Percentiles rank a stretch among this genome's conserved stretches.
These are phyloP conservation scores for Hamamelis virginiana DNA, from an alignment of 164 flowering plant genomes.

Conservation along the genomic window DNA sequence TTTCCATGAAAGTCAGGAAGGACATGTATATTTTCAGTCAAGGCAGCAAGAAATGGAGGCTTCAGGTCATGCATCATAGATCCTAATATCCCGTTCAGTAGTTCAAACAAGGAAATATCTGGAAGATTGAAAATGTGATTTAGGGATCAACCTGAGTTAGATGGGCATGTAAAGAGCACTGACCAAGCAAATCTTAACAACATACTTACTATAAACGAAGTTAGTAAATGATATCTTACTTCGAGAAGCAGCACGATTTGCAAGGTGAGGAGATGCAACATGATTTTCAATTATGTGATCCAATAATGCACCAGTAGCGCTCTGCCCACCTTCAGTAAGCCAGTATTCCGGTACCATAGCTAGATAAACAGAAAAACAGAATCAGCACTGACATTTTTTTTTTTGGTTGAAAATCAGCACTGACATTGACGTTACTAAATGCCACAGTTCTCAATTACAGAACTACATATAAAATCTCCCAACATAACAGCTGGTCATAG, in stretches of 20 bases:
- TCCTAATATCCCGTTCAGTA: slow-evolving; percentile 71
- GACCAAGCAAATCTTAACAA: background rate
- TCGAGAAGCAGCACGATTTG: slow-evolving; percentile 86
- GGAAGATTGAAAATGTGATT: slow-evolving; percentile 19
- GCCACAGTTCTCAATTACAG: background rate
- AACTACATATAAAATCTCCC: background rate
- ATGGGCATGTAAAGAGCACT: background rate
- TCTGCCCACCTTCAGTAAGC: slow-evolving; percentile 99
- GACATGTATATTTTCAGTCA: slow-evolving; percentile 77
- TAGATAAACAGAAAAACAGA: slow-evolving; percentile 23
- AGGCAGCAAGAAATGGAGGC: slow-evolving; percentile 77
- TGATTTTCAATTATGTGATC: slow-evolving; percentile 70
- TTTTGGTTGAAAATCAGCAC: background rate
- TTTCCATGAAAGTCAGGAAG: slow-evolving; percentile 98
- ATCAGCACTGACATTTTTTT: too few species aligned
- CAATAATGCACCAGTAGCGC: slow-evolving; percentile 91
- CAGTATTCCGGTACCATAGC: slow-evolving; percentile 94
- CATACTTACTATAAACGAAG: background rate
- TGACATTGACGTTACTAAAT: background rate
- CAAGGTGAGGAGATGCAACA: slow-evolving; percentile 81
- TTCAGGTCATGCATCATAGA: slow-evolving; percentile 48
- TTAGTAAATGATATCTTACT: slow-evolving; percentile 36
- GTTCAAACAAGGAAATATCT: slow-evolving; percentile 69
- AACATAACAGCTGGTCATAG: background rate
- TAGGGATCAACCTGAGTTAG: background rate